phyloP scores from a whole-genome alignment of 352 stramenopile genomes.

The Phytophthora cryptogea region DNA sequence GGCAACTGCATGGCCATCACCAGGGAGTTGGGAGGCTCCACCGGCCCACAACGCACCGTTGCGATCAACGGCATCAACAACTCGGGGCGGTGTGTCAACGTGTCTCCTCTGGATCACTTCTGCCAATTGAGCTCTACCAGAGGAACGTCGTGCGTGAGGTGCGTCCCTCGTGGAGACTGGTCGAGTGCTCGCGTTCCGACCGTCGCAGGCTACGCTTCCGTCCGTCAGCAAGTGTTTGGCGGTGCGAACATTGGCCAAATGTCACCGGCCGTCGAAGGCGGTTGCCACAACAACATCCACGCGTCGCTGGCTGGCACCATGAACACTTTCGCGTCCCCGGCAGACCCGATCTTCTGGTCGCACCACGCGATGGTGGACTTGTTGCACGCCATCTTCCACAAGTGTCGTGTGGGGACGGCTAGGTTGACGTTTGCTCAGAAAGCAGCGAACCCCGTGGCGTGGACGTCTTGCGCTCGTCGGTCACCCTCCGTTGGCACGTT shows the following conservation, averaged over 20 bases:
- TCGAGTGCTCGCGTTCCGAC: constrained; percentile 32
- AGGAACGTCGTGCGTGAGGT: constrained; percentile 41
- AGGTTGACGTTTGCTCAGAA: constrained; percentile 58
- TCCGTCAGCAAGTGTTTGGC: constrained; percentile 55
- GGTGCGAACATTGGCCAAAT: constrained; percentile 62
- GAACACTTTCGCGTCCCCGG: constrained; percentile 50
- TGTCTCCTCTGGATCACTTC: constrained; percentile 55
- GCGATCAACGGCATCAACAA: constrained; percentile 57
- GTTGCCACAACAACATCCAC: constrained; percentile 75
- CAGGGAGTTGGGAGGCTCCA: constrained; percentile 44
- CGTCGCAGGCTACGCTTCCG: constrained; percentile 46
- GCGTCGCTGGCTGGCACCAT: constrained; percentile 56
- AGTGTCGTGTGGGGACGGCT: constrained; percentile 57
- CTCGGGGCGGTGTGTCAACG: constrained; percentile 44
- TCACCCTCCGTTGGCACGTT: constrained; percentile 33
- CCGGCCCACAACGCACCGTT: constrained; percentile 29
- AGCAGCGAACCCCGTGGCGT: constrained; percentile 43
- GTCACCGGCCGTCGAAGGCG: constrained; percentile 46
- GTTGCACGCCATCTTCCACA: constrained; percentile 71
- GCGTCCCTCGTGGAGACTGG: constrained; percentile 59
- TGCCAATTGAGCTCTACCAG: constrained; percentile 40
- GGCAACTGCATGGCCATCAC: constrained; percentile 50
- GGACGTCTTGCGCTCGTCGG: constrained; percentile 55
- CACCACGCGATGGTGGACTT: constrained; percentile 74
- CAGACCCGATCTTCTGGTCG: constrained; percentile 78